Conservation (phyloP, 139 green algal genomes). For the Chlamydomonas schloesseri region DNA sequence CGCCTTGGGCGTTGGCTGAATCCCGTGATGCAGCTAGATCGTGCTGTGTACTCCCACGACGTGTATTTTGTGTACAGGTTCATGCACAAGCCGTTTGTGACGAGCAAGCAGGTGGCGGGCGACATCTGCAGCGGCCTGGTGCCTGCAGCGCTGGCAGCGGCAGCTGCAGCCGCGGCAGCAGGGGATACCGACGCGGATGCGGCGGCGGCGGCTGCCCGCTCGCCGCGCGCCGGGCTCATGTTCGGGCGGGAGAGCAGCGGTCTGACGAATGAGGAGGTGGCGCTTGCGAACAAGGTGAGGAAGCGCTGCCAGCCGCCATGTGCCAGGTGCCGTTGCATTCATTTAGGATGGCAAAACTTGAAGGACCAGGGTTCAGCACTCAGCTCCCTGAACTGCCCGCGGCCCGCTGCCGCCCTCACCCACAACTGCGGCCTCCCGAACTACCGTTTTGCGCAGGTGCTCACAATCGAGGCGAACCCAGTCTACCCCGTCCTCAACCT, state of each 20-base stretch:
- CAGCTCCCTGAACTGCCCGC: no score
- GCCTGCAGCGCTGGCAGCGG: neutral
- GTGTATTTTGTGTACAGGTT: neutral
- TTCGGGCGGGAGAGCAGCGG: conserved; percentile 45
- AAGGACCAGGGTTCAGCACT: no score
- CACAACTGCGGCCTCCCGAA: neutral
- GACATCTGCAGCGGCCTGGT: conserved; percentile 4
- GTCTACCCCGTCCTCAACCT: conserved; percentile 41
- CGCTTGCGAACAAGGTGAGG: conserved; percentile 1
- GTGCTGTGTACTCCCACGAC: no score
- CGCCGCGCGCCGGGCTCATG: neutral
- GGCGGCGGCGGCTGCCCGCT: no score
- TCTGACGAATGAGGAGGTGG: conserved; percentile 43
- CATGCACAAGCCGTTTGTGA: conserved; percentile 43
- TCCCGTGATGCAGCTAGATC: no score
- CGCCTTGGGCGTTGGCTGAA: no score
- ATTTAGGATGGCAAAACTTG: no score
- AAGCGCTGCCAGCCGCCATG: neutral
- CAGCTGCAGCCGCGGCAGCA: neutral
- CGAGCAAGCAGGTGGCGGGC: neutral
- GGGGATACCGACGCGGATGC: neutral
- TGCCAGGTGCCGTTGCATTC: no score
- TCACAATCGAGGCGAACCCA: conserved; percentile 13
- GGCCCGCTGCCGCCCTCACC: neutral
- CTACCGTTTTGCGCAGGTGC: neutral